Evolutionary conservation across 192 early-diverging fungal species (phyloP).

Genomic region (Lunasporangiospora selenospora): DNA sequence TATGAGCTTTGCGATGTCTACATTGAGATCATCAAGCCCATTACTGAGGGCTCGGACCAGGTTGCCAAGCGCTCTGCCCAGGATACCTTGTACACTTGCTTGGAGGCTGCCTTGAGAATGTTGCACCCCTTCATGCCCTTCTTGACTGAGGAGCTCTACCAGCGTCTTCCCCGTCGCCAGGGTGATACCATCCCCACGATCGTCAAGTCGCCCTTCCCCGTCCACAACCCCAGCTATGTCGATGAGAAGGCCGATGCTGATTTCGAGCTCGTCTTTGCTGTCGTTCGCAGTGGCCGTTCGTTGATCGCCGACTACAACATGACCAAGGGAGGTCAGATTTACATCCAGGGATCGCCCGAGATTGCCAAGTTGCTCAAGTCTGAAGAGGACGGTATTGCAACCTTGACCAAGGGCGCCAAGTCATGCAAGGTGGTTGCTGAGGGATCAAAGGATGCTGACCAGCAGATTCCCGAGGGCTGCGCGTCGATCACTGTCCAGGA

Average conservation of each 20-base stretch:
- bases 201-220: constrained; percentile 56
- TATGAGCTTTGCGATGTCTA: constrained; percentile 98
- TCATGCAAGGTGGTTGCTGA: constrained; percentile 66
- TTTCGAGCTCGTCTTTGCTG: constrained; percentile 81
- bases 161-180: constrained; percentile 86
- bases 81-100: constrained; percentile 94
- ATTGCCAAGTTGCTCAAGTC: constrained; percentile 55
- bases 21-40: constrained; percentile 86
- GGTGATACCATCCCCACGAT: constrained; percentile 74
- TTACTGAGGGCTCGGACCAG: constrained; percentile 72
- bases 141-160: constrained; percentile 98
- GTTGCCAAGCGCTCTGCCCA: constrained; percentile 69
- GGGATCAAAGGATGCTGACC: too few species aligned
- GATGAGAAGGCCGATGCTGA: constrained; percentile 74
- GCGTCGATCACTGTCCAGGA: constrained; percentile 74
- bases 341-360: constrained; percentile 40
- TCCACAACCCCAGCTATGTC: constrained; percentile 58
- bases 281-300: constrained; percentile 79
- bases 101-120: constrained; percentile 90
- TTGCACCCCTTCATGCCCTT: constrained; percentile 99
- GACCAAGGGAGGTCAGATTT: constrained; percentile 64
- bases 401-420: constrained; percentile 79
- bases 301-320: constrained; percentile 83
- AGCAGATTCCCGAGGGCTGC: constrained; percentile 80
- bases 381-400: constrained; percentile 68